Evolutionary conservation across 805 yeast species (phyloP), one percentile per base, ranked within the genome.

Genomic region (Candida coquimbonensis): DNA sequence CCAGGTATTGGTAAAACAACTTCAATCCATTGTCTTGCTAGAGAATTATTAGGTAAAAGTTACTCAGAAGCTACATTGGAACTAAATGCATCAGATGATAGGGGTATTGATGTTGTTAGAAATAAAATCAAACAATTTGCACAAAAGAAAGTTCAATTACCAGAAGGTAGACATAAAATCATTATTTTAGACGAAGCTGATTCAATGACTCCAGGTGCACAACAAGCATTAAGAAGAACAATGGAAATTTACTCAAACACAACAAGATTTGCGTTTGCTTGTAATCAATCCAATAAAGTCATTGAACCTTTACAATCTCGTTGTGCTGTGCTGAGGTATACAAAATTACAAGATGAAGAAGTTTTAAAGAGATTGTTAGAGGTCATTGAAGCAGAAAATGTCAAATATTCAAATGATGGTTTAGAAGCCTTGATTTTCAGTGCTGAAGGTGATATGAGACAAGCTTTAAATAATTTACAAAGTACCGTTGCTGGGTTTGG

Each of bases 1-100:
- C 99, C 99, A 2, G 99, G 99, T 54, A 91, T 93, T 46, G 99
- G 99, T 37, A 93, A 93, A 63, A 93, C 99, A 3, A 93, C 99
- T 0, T 84, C 96, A 2, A 79, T 93, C 7, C 87, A 86, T 49
- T 90, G 97, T 67, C 74, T 93, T 27, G 97, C 98, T 0, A 75
- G 78, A 43, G 95, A 86, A 59, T 66, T 93, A 37, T 70, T 93
- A 29, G 96, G 96, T 0, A 77, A 77, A 17, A 68, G 79, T 25
- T 82, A 82, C 55, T 70, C 73, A 34, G 91, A 84, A 53, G 99
- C 96, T 0, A 91, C 91, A 0, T 67, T 93, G 47, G 99, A 93
- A 64, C 70, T 93, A 60, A 93, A 93, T 63, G 99, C 99, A 1
- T 84, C 95, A 1, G 99, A 93, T 62, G 98, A 93, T 62, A 76